Base-by-base conservation (phyloP, 164 flowering plant genomes). In the Nelumbo lutea region DNA sequence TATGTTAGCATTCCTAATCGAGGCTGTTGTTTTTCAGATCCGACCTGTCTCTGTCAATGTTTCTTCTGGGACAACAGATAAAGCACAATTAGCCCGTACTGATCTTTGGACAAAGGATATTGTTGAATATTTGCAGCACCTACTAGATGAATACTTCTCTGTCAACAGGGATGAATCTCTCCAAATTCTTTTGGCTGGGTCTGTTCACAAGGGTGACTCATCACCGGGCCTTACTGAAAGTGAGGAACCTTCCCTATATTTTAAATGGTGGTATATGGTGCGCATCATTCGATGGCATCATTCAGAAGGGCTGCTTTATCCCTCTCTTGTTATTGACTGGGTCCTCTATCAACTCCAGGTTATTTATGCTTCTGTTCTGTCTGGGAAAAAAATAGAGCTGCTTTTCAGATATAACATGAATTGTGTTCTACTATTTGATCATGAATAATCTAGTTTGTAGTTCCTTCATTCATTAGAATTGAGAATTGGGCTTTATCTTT, bases 51-150 rank as follows among this genome's bases (percentile, higher is more conserved):
- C 88, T 60, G 66, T 82, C 39, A 70, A 76, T 78, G 79, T 84
- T 73, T 79, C 96, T 55, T 86, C 96, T 62, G 91, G 93, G 64
- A 67, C 79, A 27, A 73, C 85, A 72, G 98, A 96, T 68, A 88
- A 84, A 82, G 76, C 79, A 69, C 96, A 84, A 65, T 63, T 81
- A 42, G 73, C 89, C 62, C 91, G 98, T 68, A 78, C 98, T 15
- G 98, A 96, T 77, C 83, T 83, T 13, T 96, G 99, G 98, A 93
- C 99, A 48, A 96, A 87, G 79, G 99, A 96, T 86, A 82, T 96
- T 57, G 80, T 85, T 76, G 98, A 91, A 10, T 96, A 91, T 76
- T 78, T 96, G 83, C 95, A 93, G 72, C 8, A 38, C 70, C 93
- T 96, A 53, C 72, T 93, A 75, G 97, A 90, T 79, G 98, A 96